A percentile compares a stretch with the other conserved stretches of the same genome.
phyloP scores from a whole-genome alignment of 306 rosid genomes.

The Cicer bijugum region DNA sequence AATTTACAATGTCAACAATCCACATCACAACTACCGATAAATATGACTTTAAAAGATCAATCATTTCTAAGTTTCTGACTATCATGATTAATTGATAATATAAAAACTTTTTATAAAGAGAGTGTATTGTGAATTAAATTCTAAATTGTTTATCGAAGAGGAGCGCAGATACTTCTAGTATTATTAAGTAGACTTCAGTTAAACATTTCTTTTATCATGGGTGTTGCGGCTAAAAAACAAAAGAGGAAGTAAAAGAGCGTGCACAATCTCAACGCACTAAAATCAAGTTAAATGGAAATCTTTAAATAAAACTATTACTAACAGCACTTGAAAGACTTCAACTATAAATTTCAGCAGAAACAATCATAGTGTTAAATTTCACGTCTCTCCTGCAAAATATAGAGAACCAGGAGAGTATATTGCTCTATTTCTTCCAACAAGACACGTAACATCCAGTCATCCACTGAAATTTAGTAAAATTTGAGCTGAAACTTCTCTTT shows the following conservation, averaged over 20 bases:
- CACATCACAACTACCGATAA: too few species aligned
- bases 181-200: not conserved
- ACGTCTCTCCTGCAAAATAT: slow-evolving; percentile 5
- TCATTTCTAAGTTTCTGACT: too few species aligned
- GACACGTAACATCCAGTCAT: slow-evolving; percentile 28
- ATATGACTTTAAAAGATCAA: too few species aligned
- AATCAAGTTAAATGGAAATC: slow-evolving; percentile 32
- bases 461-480: slow-evolving; percentile 11
- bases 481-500: slow-evolving; percentile 23
- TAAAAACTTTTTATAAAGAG: too few species aligned
- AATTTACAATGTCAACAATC: too few species aligned
- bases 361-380: not conserved
- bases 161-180: not conserved
- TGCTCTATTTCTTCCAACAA: slow-evolving; percentile 26
- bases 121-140: too few species aligned
- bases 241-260: not conserved
- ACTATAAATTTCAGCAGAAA: slow-evolving; percentile 13
- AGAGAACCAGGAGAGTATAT: not conserved
- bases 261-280: not conserved
- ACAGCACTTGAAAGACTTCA: slow-evolving; percentile 13
- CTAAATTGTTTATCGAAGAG: not conserved
- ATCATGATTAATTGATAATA: too few species aligned
- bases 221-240: slow-evolving; percentile 1
- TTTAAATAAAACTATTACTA: slow-evolving; percentile 13
- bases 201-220: not conserved